These are phyloP conservation scores for Oropetium thomaeum DNA, from an alignment of 176 grass and related monocot genomes.

Conservation along the genomic window DNA sequence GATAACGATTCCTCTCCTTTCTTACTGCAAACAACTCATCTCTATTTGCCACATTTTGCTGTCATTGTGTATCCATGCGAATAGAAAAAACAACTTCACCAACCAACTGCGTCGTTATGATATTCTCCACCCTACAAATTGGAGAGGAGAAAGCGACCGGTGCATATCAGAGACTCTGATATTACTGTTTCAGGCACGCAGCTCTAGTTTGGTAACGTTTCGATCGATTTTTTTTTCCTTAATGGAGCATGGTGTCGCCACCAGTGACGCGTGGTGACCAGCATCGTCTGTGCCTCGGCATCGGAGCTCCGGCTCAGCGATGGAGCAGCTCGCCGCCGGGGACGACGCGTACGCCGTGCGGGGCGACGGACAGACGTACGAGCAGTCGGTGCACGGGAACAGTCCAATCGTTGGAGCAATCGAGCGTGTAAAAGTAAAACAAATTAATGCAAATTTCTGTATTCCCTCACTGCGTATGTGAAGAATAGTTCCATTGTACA, in stretches of 20 bases:
- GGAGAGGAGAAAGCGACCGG: constrained; percentile 25
- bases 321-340: constrained; percentile 52
- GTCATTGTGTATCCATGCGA: background rate
- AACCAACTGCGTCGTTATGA: background rate
- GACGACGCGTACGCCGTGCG: constrained; percentile 86
- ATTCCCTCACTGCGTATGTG: no score
- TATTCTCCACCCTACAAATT: background rate
- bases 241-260: background rate
- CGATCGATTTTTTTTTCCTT: background rate
- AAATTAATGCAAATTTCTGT: no score
- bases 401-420: constrained; percentile 13
- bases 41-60: background rate
- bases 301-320: constrained; percentile 53
- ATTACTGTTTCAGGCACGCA: no score
- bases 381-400: constrained; percentile 65
- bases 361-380: constrained; percentile 84
- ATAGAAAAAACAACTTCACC: background rate
- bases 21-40: background rate
- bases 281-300: constrained; percentile 49
- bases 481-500: no score
- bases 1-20: background rate
- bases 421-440: no score
- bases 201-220: background rate
- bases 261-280: constrained; percentile 28
- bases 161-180: no score